Evolutionary conservation across 2,329 filamentous ascomycete species (phyloP).

Genomic region (Pleoardoris graminearum): DNA sequence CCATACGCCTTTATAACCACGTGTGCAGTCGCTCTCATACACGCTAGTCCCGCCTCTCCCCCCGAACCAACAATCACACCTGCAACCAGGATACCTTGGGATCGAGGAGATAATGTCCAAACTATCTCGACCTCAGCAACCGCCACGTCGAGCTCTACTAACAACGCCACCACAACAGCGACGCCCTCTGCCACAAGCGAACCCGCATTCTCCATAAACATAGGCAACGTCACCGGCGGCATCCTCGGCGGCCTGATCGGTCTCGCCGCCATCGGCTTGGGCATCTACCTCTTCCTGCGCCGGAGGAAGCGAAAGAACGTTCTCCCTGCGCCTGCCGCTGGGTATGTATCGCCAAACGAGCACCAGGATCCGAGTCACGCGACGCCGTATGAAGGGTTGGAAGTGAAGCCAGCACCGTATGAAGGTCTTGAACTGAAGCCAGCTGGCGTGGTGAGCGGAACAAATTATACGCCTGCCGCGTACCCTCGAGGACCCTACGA

Average conservation of each 20-base stretch:
- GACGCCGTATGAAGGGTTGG: neutral
- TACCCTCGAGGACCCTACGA: constrained; percentile 12
- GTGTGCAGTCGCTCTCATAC: neutral
- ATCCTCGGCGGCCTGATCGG: constrained; percentile 9
- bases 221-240: constrained; percentile 9
- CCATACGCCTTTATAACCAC: neutral
- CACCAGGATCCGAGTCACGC: neutral
- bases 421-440: neutral
- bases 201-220: neutral
- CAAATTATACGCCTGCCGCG: neutral
- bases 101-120: neutral
- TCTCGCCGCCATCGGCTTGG: constrained; percentile 6
- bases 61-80: constrained; percentile 2
- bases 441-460: constrained; percentile 1
- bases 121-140: constrained; percentile 5
- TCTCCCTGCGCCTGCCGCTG: neutral
- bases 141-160: neutral
- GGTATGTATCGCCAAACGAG: constrained; percentile 1
- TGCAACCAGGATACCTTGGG: constrained; percentile 5
- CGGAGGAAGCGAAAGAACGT: constrained; percentile 2
- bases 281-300: constrained; percentile 5
- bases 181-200: neutral
- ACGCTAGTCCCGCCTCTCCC: neutral
- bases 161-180: neutral
- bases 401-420: neutral